Base-by-base conservation (phyloP, 1,284 basidiomycete genomes). In the Exobasidium cylindrosporum region DNA sequence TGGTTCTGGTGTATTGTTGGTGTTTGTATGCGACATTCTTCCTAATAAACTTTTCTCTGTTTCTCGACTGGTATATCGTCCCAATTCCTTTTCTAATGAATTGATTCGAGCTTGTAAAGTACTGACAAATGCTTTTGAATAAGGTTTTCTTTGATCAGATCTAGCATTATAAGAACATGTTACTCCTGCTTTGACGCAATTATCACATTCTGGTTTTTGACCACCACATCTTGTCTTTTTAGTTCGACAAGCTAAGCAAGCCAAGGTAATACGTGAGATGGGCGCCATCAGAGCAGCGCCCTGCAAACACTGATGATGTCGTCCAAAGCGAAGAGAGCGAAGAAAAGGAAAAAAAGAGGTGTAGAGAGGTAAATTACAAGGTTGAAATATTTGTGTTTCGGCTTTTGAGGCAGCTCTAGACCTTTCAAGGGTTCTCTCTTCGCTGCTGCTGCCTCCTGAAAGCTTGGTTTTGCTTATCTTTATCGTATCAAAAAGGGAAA, bases 131-230 rank as follows among this genome's bases (percentile, higher is more conserved):
- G 53, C 21, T 28, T 55, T 55, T 23, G 53, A 55, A 28, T 55
- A 55, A 4, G 53, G 53, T 28, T 55, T 55, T 14, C 53, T 23
- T 28, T 55, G 53, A 44, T 55, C 53, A 31, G 53, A 40, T 28
- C 24, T 35, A 21, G 21, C 21, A 55, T 55, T 44, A 17, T 30
- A 55, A 3, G 30, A 26, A 44, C 53, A 55, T 14, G 14, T 28
- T 6, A 35, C 17, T 14, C 17, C 21, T 14, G 21, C 17, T 29
- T 44, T 35, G 14, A 44, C 17, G 31, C 53, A 55, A 23, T 26
- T 30, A 28, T 31, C 24, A 35, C 53, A 55, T 4, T 13, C 53
- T 3, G 53, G 53, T 29, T 31, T 55, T 28, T 55, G 24, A 44
- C 53, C 53, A 40, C 30, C 53, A 44, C 53, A 55, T 55, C 30